phyloP scores from a whole-genome alignment of 306 rosid species.

The Pyrus betulifolia region DNA sequence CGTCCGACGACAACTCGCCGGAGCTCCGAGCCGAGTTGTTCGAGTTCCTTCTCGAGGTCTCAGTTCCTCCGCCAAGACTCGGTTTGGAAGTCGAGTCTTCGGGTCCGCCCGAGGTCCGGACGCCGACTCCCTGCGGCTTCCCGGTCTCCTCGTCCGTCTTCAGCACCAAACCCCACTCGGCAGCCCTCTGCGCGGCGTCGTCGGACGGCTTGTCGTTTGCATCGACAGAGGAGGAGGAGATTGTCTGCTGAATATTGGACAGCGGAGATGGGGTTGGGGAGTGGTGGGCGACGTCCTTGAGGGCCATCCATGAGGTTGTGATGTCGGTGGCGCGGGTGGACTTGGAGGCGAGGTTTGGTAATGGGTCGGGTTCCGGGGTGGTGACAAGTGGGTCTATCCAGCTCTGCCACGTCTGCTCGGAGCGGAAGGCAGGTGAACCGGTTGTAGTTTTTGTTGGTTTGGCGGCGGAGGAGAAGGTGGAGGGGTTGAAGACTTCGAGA shows the following conservation, averaged over 20 bases:
- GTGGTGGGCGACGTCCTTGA: conserved; percentile 37
- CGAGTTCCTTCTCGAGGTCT: conserved; percentile 44
- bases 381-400: conserved; percentile 31
- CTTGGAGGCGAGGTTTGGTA: conserved; percentile 6
- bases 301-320: conserved; percentile 85
- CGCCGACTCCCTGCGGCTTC: conserved; percentile 64
- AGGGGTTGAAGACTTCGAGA: conserved; percentile 84
- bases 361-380: conserved; percentile 13
- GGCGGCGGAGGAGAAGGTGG: conserved; percentile 19
- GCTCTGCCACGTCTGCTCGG: conserved; percentile 40
- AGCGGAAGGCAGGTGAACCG: conserved; percentile 8
- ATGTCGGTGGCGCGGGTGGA: conserved; percentile 27
- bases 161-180: conserved; percentile 91
- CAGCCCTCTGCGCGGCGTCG: conserved; percentile 66
- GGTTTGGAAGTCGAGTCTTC: conserved; percentile 36
- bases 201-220: conserved; percentile 25
- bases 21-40: conserved; percentile 60
- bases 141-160: conserved; percentile 79
- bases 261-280: conserved; percentile 14
- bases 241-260: not conserved
- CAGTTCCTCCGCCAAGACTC: not conserved
- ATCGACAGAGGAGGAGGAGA: conserved; percentile 26
- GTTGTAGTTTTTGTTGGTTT: conserved; percentile 14
- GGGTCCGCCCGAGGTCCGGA: conserved; percentile 55
- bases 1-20: conserved; percentile 52